phyloP scores from a whole-genome alignment of 176 grass and related monocot genomes.

The Miscanthus lutarioriparius region DNA sequence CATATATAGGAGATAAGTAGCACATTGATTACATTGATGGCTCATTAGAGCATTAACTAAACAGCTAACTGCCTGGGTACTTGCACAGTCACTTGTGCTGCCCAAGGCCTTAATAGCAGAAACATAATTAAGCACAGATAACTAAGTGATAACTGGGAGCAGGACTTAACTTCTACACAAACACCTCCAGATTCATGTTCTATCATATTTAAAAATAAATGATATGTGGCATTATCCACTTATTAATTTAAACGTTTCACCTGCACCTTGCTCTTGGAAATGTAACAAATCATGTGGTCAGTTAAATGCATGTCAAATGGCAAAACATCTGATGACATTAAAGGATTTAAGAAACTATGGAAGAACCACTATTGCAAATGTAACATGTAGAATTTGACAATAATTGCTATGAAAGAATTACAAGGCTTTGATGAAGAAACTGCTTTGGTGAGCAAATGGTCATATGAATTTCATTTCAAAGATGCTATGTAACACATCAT shows the following conservation, averaged over 20 bases:
- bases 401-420: neutral
- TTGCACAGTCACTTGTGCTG: too few relatives aligned
- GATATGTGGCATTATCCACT: neutral
- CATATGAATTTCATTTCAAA: slow-evolving; percentile 14
- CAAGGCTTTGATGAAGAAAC: slow-evolving; percentile 23
- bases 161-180: neutral
- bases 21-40: too few relatives aligned
- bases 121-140: too few relatives aligned
- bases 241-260: neutral
- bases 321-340: slow-evolving; percentile 17
- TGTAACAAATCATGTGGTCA: neutral
- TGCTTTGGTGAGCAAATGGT: slow-evolving; percentile 4
- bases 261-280: neutral
- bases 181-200: neutral
- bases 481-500: slow-evolving; percentile 24
- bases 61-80: too few relatives aligned
- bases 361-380: neutral
- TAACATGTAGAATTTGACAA: neutral
- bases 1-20: too few relatives aligned
- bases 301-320: slow-evolving; percentile 14
- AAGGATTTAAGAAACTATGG: slow-evolving; percentile 12
- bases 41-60: too few relatives aligned
- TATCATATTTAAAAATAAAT: neutral
- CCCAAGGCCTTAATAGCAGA: too few relatives aligned
- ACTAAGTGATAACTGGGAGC: too few relatives aligned